Percentiles rank a stretch among this genome's conserved stretches.
phyloP scores from a whole-genome alignment of 352 stramenopile species.

The Globisporangium alternatum region DNA sequence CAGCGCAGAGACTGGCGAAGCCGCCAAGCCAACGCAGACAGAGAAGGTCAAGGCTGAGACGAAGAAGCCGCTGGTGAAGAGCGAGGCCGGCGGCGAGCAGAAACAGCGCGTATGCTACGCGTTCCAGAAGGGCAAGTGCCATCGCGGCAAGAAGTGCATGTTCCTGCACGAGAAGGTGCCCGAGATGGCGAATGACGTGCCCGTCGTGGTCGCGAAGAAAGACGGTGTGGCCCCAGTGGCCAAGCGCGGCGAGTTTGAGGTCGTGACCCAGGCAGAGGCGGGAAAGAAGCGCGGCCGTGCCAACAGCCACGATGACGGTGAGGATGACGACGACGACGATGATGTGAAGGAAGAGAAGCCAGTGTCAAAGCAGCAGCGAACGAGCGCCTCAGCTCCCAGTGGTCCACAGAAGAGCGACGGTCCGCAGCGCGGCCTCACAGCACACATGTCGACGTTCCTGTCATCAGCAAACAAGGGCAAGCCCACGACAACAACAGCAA shows the following conservation, averaged over 20 bases:
- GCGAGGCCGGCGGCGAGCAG: constrained; percentile 8
- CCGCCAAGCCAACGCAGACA: background rate
- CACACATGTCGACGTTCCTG: constrained; percentile 41
- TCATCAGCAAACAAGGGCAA: constrained; percentile 11
- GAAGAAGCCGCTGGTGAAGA: constrained; percentile 1
- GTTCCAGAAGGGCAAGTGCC: constrained; percentile 75
- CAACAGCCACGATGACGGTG: constrained; percentile 23
- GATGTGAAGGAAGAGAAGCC: constrained; percentile 16
- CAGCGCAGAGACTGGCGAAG: background rate
- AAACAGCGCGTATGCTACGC: constrained; percentile 66
- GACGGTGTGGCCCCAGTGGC: constrained; percentile 4
- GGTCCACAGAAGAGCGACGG: constrained; percentile 12
- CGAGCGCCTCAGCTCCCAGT: background rate
- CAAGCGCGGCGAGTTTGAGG: constrained; percentile 33
- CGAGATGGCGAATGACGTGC: constrained; percentile 18
- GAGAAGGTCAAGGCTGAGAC: constrained; percentile 10
- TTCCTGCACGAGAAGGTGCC: constrained; percentile 58
- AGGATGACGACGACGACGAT: constrained; percentile 21
- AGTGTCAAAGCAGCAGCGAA: constrained; percentile 10
- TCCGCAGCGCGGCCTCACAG: constrained; percentile 18
- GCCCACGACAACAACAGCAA: background rate
- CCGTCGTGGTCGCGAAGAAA: constrained; percentile 13
- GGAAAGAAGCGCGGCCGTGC: constrained; percentile 31
- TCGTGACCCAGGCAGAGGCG: constrained; percentile 24
- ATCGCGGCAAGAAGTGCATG: constrained; percentile 67